Conservation (phyloP, 2,329 filamentous ascomycete genomes). For the Setomelanomma holmii region DNA sequence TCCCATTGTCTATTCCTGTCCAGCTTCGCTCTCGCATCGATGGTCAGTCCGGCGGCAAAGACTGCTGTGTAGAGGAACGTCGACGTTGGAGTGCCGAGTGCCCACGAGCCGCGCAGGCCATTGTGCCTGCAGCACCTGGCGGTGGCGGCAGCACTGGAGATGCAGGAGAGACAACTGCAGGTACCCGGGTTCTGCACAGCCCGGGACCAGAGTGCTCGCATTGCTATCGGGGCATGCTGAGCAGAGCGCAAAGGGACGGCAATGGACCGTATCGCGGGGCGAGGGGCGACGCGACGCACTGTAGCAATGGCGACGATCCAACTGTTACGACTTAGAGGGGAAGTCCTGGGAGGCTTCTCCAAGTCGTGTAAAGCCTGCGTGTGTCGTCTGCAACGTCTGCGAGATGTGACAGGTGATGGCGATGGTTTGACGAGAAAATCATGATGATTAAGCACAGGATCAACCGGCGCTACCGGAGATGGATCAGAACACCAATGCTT, state of each 20-base stretch:
- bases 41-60: slow-evolving; percentile 68
- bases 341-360: neutral
- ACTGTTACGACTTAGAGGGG: neutral
- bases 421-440: neutral
- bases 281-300: slow-evolving; percentile 23
- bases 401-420: neutral
- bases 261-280: slow-evolving; percentile 21
- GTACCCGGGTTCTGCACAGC: slow-evolving; percentile 66
- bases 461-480: too few relatives aligned
- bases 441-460: neutral
- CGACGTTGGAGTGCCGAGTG: slow-evolving; percentile 61
- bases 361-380: neutral
- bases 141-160: slow-evolving; percentile 57
- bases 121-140: slow-evolving; percentile 61
- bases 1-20: slow-evolving; percentile 66
- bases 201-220: slow-evolving; percentile 74
- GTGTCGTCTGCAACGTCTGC: neutral
- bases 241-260: slow-evolving; percentile 22
- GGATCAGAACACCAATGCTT: too few relatives aligned
- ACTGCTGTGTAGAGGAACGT: slow-evolving; percentile 74
- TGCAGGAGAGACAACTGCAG: slow-evolving; percentile 69
- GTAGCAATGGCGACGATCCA: slow-evolving; percentile 4
- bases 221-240: slow-evolving; percentile 54
- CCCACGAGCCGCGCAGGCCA: slow-evolving; percentile 59
- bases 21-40: slow-evolving; percentile 67